Evolutionary conservation across 139 green algal species (phyloP), one percentile per base, ranked within the genome.

Genomic region (Chlamydomonas eustigma): DNA sequence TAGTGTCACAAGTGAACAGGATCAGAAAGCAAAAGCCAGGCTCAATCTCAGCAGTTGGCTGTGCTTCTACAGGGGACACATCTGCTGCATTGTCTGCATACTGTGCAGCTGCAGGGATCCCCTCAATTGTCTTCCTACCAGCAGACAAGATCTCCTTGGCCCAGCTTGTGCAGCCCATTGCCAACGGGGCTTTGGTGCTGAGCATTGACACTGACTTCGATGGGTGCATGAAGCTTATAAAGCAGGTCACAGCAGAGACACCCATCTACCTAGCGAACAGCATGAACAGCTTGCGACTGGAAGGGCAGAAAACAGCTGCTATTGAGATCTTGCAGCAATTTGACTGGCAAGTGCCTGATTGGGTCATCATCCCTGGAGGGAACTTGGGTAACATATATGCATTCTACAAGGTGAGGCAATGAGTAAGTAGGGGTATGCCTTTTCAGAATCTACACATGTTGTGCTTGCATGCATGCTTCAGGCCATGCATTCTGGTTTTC

Each of bases 251-350:
- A 2, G 89, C 92, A 4, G 89, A 94, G 85, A 90, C 91, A 32
- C 96, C 96, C 76, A 99, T 99, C 86, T 99, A 99, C 89, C 90
- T 99, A 37, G 96, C 96, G 64, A 99, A 99, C 92, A 93, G 82
- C 67, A 97, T 99, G 89, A 99, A 99, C 94, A 91, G 79, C 70
- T 85, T 99, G 76, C 92, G 96, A 5, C 84, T 99, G 50, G 96
- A 99, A 85, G 96, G 96, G 4, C 96, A 99, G 87, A 99, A 99
- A 88, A 99, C 96, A 35, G 96, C 96, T 22, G 96, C 96, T 32
- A 98, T 99, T 73, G 96, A 99, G 91, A 99, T 99, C 79, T 85
- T 94, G 77, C 96, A 99, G 90, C 96, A 99, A 90, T 99, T 99
- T 75, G 87, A 99, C 88, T 99, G 96, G 96, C 76, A 83, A 64